A percentile compares a stretch with the other conserved stretches of the same genome.
These are phyloP conservation scores for Cryptosporidium baileyi DNA, from an alignment of 169 alveolate genomes.

Conservation along the genomic window DNA sequence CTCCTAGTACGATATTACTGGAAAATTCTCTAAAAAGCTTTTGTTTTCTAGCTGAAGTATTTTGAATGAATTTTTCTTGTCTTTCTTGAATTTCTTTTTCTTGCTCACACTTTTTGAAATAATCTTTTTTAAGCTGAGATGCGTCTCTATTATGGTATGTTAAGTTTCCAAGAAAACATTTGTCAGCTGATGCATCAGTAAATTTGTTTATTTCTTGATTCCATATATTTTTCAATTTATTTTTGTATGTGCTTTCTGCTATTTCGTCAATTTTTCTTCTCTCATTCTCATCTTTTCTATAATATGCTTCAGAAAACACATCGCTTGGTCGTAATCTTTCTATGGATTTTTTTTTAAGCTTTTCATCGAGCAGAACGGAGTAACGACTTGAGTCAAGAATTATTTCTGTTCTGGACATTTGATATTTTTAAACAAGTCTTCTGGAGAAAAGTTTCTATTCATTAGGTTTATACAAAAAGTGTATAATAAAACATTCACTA, in stretches of 20 bases:
- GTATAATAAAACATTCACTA: too few relatives aligned
- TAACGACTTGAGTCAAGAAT: conserved; percentile 15
- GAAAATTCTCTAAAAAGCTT: conserved; percentile 40
- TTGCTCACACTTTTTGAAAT: neutral
- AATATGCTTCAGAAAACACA: conserved; percentile 19
- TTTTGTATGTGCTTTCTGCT: neutral
- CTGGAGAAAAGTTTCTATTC: too few relatives aligned
- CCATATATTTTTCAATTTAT: neutral
- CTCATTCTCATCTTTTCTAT: neutral
- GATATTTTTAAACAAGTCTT: neutral
- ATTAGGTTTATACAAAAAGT: too few relatives aligned
- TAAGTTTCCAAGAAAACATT: neutral
- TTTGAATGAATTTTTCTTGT: neutral
- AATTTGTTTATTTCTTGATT: neutral
- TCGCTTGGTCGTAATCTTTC: conserved; percentile 31
- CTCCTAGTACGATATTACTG: conserved; percentile 16
- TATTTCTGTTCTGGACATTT: too few relatives aligned
- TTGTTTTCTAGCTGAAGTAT: conserved; percentile 28
- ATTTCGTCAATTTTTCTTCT: neutral
- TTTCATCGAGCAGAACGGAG: conserved; percentile 19
- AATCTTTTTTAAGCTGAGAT: neutral
- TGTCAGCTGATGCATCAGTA: neutral
- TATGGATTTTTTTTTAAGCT: conserved; percentile 15
- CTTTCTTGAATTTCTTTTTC: neutral
- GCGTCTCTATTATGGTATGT: neutral